phyloP scores from a whole-genome alignment of 305 asterid genomes.

The Salvia sclarea region DNA sequence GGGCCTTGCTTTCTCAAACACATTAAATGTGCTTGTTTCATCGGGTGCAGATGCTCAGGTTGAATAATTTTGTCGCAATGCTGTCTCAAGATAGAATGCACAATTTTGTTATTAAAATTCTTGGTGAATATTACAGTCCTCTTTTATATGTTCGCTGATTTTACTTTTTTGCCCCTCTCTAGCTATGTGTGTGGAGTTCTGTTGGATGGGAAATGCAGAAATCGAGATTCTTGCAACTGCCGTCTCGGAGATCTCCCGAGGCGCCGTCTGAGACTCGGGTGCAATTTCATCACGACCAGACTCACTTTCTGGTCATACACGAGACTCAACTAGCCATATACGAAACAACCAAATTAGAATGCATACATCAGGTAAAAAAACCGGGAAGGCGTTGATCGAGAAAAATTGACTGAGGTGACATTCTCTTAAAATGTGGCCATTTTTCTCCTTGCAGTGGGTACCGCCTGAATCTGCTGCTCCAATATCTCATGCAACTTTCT shows the following conservation, averaged over 20 bases:
- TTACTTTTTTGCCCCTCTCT: neutral
- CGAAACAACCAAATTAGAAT: slow-evolving; percentile 73
- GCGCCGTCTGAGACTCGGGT: slow-evolving; percentile 78
- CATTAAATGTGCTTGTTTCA: slow-evolving; percentile 66
- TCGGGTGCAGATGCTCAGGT: slow-evolving; percentile 99
- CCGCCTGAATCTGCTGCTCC: slow-evolving; percentile 65
- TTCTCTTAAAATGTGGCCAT: neutral
- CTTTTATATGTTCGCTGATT: neutral
- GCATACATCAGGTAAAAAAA: slow-evolving; percentile 64
- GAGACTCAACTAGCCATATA: slow-evolving; percentile 93
- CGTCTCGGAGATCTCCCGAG: slow-evolving; percentile 64
- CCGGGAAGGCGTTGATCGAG: neutral
- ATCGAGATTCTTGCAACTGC: slow-evolving; percentile 67
- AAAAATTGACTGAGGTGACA: neutral
- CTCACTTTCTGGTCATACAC: slow-evolving; percentile 79
- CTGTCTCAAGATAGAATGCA: neutral
- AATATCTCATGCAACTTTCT: slow-evolving; percentile 68
- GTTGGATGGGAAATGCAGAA: slow-evolving; percentile 91
- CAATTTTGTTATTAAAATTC: neutral
- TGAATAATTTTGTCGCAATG: neutral
- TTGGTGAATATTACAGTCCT: neutral
- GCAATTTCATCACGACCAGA: slow-evolving; percentile 89
- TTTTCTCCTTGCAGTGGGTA: slow-evolving; percentile 47
- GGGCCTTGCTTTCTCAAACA: slow-evolving; percentile 84
- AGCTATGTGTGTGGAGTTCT: slow-evolving; percentile 86